Evolutionary conservation across 2,329 filamentous ascomycete genomes (phyloP).

Genomic region (Alternaria panax): DNA sequence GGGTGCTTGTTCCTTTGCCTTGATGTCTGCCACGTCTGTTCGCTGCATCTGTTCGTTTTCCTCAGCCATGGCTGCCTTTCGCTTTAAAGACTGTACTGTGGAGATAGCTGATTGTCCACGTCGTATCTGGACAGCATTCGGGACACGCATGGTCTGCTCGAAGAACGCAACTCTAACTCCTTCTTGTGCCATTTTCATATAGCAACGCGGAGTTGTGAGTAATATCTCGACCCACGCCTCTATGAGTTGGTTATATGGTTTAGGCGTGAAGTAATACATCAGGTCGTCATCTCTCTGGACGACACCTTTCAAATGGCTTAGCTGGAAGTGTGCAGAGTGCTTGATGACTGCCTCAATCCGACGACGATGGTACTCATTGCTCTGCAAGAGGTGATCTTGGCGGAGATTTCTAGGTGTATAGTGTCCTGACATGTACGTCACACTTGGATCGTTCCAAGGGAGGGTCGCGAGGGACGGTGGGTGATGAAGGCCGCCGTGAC

Average conservation of each 20-base stretch:
- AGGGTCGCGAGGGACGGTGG: not conserved
- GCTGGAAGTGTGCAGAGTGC: not conserved
- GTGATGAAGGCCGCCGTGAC: not conserved
- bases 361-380: not conserved
- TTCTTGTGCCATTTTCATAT: not conserved
- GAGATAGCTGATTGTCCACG: not conserved
- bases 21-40: too few relatives aligned
- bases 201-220: not conserved
- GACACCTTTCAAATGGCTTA: not conserved
- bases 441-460: not conserved
- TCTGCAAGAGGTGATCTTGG: not conserved
- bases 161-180: not conserved
- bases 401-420: not conserved
- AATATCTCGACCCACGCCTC: not conserved
- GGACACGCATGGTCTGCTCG: not conserved
- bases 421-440: not conserved
- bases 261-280: not conserved
- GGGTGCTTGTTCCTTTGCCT: not conserved
- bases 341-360: not conserved
- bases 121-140: not conserved
- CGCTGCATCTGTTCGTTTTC: not conserved
- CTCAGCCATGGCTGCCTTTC: not conserved
- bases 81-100: not conserved
- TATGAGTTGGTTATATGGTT: not conserved
- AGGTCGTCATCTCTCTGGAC: not conserved